Base-by-base conservation (phyloP, 1,284 basidiomycete genomes). In the Papiliotrema flavescens region DNA sequence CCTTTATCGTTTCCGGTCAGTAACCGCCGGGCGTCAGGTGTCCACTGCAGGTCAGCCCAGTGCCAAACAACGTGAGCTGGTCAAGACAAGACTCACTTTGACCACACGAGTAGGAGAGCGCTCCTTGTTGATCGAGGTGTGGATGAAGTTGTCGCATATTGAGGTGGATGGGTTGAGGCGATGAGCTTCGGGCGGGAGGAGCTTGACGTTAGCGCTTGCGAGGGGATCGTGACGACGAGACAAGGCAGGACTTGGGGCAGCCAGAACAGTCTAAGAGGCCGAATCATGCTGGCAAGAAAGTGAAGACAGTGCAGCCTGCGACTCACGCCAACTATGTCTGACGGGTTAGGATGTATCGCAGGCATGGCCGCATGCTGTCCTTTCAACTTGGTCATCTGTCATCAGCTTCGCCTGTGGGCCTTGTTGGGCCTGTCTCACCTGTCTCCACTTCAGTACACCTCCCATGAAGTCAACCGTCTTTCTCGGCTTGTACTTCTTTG, bases 71-170 rank as follows among this genome's bases (percentile, higher is more conserved):
- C 41, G 37, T 24, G 11, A 37, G 28, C 23, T 20, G 3, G 14
- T 23, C 19, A 3, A 26, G n/a, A n/a, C 24, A 24, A 22, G 14
- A 82, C 87, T 65, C 63, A 92, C 91, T 66, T 85, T 85, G 23
- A 97, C 94, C 32, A 94, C 88, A 64, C 98, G 95, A 47, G 98
- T 93, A 0, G 95, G 94, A 78, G 91, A 96, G 51, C 93, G 83
- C 62, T 98, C 92, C 78, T 98, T 98, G 81, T 98, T 98, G 47
- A 94, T 97, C 6, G 92, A 95, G 0, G 94, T 98, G 74, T 98
- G 96, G 13, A 97, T 89, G 65, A 97, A 96, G 71, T 93, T 92
- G 42, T 92, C 94, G 69, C 92, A 92, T 51, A 97, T 80, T 0
- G 92, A 96, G 0, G 90, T 95, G 2, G 91, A 89, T 1, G 88